Percentiles rank a stretch among this genome's conserved stretches.
These are phyloP conservation scores for Capsella bursapastoris DNA, from an alignment of 345 rosid species.

Conservation along the genomic window DNA sequence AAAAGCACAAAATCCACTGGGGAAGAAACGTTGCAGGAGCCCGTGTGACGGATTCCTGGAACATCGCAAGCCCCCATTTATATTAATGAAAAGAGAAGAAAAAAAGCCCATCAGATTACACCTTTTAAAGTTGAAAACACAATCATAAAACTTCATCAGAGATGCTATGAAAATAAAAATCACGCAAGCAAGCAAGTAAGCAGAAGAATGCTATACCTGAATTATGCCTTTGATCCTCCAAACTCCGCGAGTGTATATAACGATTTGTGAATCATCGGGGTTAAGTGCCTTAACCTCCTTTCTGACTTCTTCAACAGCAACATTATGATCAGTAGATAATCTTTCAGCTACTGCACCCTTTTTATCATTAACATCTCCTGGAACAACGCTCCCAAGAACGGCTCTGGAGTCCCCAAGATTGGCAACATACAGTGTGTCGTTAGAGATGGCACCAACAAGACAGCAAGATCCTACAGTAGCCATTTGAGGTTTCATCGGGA, in stretches of 20 bases:
- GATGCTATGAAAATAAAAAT: neutral
- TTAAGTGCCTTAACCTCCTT: conserved; percentile 95
- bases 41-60: conserved; percentile 54
- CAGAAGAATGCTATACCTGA: conserved; percentile 59
- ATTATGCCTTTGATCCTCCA: conserved; percentile 99
- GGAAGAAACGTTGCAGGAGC: conserved; percentile 50
- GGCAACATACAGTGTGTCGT: conserved; percentile 77
- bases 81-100: neutral
- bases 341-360: conserved; percentile 73
- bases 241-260: conserved; percentile 77
- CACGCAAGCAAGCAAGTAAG: neutral
- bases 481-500: conserved; percentile 77
- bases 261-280: conserved; percentile 95
- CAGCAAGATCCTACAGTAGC: conserved; percentile 98
- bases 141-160: conserved; percentile 11
- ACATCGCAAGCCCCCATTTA: conserved; percentile 44
- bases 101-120: conserved; percentile 14
- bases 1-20: conserved; percentile 24
- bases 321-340: conserved; percentile 95
- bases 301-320: conserved; percentile 87
- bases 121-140: conserved; percentile 3
- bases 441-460: conserved; percentile 82
- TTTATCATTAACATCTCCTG: conserved; percentile 43
- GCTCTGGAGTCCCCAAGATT: conserved; percentile 97
- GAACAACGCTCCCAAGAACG: conserved; percentile 74